These are phyloP conservation scores for Cryptococcus sp. DNA, from an alignment of 1,284 basidiomycete species.

Conservation along the genomic window DNA sequence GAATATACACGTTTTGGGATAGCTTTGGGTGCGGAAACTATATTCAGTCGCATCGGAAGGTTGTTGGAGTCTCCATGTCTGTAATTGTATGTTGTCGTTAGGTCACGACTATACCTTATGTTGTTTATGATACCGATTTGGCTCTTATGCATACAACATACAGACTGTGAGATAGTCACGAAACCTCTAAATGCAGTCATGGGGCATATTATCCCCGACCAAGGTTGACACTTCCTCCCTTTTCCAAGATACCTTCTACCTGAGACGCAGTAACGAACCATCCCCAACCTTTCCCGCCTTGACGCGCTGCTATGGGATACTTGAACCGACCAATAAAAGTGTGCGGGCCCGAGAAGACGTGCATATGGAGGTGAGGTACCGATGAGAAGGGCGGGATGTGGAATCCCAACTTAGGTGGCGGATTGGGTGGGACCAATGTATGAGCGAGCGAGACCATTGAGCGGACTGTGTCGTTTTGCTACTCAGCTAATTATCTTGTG, in stretches of 20 bases:
- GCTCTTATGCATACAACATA: background rate
- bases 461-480: conserved; percentile 54
- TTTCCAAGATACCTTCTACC: conserved; percentile 63
- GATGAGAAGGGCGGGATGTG: conserved; percentile 80
- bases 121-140: background rate
- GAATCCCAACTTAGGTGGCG: conserved; percentile 66
- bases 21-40: background rate
- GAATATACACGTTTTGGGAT: conserved; percentile 47
- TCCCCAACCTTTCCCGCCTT: conserved; percentile 63
- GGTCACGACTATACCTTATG: background rate
- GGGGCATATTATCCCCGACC: conserved; percentile 11
- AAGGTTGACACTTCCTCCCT: conserved; percentile 59
- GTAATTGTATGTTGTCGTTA: too few species aligned
- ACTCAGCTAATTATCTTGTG: background rate
- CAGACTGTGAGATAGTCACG: background rate
- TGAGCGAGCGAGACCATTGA: conserved; percentile 66
- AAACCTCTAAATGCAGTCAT: too few species aligned
- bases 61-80: too few species aligned
- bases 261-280: conserved; percentile 76
- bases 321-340: conserved; percentile 58
- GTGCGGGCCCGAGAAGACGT: conserved; percentile 72
- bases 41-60: too few species aligned
- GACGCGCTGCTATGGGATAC: conserved; percentile 58
- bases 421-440: conserved; percentile 55
- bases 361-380: conserved; percentile 77